phyloP scores from a whole-genome alignment of 2,329 filamentous ascomycete species.

The Xylariales sp. region DNA sequence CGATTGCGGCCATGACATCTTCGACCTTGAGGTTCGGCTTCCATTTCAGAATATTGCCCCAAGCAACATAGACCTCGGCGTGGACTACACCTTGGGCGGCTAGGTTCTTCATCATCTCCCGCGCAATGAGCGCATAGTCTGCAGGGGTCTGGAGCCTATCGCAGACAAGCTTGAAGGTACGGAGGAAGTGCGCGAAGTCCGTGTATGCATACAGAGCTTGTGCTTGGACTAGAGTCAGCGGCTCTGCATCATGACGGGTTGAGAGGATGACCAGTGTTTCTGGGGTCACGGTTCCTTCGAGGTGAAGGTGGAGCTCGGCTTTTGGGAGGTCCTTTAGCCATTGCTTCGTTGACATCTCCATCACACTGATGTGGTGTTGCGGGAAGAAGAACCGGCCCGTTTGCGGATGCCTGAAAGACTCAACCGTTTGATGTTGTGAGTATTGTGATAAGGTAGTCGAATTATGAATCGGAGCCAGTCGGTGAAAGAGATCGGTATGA shows the following conservation, averaged over 20 bases:
- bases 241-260: slow-evolving; percentile 11
- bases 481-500: too few species aligned
- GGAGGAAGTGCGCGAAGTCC: slow-evolving; percentile 13
- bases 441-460: too few species aligned
- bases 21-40: slow-evolving; percentile 11
- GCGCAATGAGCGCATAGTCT: slow-evolving; percentile 12
- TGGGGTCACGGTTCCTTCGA: not conserved
- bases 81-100: slow-evolving; percentile 12
- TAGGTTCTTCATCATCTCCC: slow-evolving; percentile 12
- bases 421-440: too few species aligned
- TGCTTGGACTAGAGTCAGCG: slow-evolving; percentile 12
- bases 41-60: slow-evolving; percentile 14
- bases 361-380: too few species aligned
- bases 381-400: too few species aligned
- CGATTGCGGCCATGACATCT: slow-evolving; percentile 13
- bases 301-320: not conserved
- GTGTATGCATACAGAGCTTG: slow-evolving; percentile 12
- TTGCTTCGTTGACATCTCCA: too few species aligned
- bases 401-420: too few species aligned
- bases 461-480: too few species aligned
- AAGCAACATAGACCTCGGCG: slow-evolving; percentile 14
- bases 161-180: slow-evolving; percentile 12
- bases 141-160: slow-evolving; percentile 11
- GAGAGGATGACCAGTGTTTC: slow-evolving; percentile 13
- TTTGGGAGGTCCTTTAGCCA: not conserved